Evolutionary conservation across 1,139 yeast species (phyloP).

Genomic region (Candida tropicalis): DNA sequence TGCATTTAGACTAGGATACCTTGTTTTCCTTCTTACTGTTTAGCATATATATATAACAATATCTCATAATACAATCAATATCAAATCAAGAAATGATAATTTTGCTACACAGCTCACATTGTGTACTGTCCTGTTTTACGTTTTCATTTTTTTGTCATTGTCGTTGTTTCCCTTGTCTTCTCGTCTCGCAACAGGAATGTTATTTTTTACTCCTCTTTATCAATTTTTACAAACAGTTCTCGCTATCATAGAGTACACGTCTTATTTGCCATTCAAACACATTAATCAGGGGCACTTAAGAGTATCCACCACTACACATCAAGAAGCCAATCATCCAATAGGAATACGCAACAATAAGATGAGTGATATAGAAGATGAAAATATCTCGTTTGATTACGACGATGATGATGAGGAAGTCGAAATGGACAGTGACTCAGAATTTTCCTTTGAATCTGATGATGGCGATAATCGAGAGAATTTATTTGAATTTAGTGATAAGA

Average conservation of each 20-base stretch:
- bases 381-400: conserved; percentile 20
- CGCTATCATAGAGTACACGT: background rate
- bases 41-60: background rate
- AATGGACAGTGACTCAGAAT: background rate
- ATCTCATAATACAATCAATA: background rate
- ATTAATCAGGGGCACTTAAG: background rate
- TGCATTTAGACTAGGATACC: background rate
- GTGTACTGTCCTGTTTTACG: too few species aligned
- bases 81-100: too few species aligned
- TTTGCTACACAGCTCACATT: too few species aligned
- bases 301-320: background rate
- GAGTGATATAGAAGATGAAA: conserved; percentile 21
- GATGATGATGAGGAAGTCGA: background rate
- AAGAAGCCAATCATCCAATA: background rate
- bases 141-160: background rate
- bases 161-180: background rate
- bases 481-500: background rate
- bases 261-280: conserved; percentile 3
- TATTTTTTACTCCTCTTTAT: background rate
- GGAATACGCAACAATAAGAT: conserved; percentile 10
- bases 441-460: conserved; percentile 17
- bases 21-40: too few species aligned
- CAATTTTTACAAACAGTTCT: background rate
- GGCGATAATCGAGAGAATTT: conserved; percentile 20
- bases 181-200: too few species aligned